Base-by-base conservation (phyloP, 2,329 filamentous ascomycete genomes). In the Phyllosticta citribraziliensis region DNA sequence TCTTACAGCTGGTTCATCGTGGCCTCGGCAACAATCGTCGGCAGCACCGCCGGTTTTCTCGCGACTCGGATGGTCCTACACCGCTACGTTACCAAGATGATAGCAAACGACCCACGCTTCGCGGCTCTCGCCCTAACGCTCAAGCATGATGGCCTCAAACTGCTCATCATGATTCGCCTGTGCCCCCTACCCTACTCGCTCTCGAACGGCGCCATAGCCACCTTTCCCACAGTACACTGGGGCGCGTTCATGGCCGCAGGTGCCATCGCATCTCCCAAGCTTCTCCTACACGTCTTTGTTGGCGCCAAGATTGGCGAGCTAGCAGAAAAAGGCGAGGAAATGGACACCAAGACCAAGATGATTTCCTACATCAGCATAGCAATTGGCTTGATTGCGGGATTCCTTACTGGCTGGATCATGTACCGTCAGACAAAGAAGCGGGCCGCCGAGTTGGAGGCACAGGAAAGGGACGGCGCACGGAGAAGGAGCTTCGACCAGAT, bases 151-250 rank as follows among this genome's bases (percentile, higher is more conserved):
- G 94, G 94, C 0, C 75, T 99, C 57, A 88, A 91, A 68, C 85
- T 97, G 59, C 81, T 99, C 54, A 87, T 90, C 64, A 95, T 94
- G 82, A 94, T 99, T 67, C 84, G 94, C 30, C 82, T 97, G 65
- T 97, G 93, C 69, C 94, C 94, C 1, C 73, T 99, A 63, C 94
- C 94, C 14, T 99, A 96, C 73, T 94, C 89, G 58, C 79, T 97
- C 66, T 92, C 89, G 70, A 99, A 99, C 71, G 94, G 91, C 57
- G 96, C 96, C 63, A 84, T 99, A 60, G 91, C 91, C 30, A 97
- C 94, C 1, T 92, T 99, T 64, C 92, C 92, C 2, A 96, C 88
- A 33, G 89, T 99, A 35, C 82, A 86, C 24, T 88, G 89, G 51
- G 73, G 82, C 63, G 83, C 83, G 55, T 97, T 95, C 76, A 87